phyloP scores from a whole-genome alignment of 805 yeast species.

The Candida suzukii region DNA sequence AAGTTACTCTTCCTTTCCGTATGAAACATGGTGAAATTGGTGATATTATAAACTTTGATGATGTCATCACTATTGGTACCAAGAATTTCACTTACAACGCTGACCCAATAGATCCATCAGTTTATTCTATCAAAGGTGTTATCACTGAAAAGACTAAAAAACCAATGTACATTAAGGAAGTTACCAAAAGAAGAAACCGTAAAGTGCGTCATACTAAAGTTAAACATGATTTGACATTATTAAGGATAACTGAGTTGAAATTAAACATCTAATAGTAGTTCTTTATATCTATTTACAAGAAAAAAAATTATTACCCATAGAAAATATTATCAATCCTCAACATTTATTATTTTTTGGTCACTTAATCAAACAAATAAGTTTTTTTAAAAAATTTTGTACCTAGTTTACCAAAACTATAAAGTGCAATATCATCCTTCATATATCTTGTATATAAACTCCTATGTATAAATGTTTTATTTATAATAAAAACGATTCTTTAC shows the following conservation, averaged over 20 bases:
- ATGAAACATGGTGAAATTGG: constrained; percentile 77
- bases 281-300: too few relatives aligned
- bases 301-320: too few relatives aligned
- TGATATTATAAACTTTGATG: constrained; percentile 64
- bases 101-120: constrained; percentile 42
- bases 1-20: constrained; percentile 69
- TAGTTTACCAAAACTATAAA: too few relatives aligned
- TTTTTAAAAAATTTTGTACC: too few relatives aligned
- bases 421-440: too few relatives aligned
- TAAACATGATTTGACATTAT: constrained; percentile 69
- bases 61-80: constrained; percentile 79
- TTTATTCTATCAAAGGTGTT: constrained; percentile 63
- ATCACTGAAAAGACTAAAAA: constrained; percentile 82
- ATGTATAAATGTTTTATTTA: too few relatives aligned
- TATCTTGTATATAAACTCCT: too few relatives aligned
- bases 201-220: constrained; percentile 58
- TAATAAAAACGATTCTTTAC: too few relatives aligned
- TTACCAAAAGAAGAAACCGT: constrained; percentile 76
- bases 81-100: constrained; percentile 69
- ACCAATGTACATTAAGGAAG: constrained; percentile 64
- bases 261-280: constrained; percentile 27
- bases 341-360: too few relatives aligned
- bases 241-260: constrained; percentile 67
- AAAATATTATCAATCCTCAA: too few relatives aligned
- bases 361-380: too few relatives aligned